Conservation (phyloP, 169 alveolate genomes). For the Pseudocohnilembus persalinus region DNA sequence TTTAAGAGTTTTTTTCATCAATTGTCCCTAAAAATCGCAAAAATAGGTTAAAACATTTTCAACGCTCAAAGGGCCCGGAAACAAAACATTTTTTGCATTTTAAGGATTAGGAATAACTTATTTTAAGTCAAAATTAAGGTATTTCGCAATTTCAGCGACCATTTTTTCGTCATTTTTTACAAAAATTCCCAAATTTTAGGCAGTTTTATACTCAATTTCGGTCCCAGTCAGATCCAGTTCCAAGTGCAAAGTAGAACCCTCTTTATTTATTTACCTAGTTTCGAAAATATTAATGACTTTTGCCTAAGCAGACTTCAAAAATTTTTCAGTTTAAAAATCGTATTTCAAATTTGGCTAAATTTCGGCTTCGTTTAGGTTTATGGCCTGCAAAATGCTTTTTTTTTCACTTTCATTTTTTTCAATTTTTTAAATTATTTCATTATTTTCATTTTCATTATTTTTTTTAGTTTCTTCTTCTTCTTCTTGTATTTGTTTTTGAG, state of each 20-base stretch:
- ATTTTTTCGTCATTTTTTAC: conserved; percentile 46
- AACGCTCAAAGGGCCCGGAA: conserved; percentile 58
- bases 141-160: conserved; percentile 33
- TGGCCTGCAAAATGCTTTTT: neutral
- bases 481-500: neutral
- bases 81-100: conserved; percentile 28
- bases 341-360: neutral
- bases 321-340: conserved; percentile 47
- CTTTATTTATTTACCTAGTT: conserved; percentile 47
- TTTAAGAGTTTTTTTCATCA: conserved; percentile 51
- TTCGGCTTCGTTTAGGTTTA: conserved; percentile 9
- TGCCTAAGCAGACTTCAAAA: conserved; percentile 34
- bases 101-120: conserved; percentile 12
- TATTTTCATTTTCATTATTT: neutral
- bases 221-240: conserved; percentile 39
- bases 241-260: conserved; percentile 63
- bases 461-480: neutral
- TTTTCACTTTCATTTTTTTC: neutral
- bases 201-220: conserved; percentile 56
- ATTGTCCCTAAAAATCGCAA: conserved; percentile 55
- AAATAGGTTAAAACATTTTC: conserved; percentile 45
- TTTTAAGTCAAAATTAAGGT: conserved; percentile 26
- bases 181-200: conserved; percentile 60
- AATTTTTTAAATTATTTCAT: neutral
- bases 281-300: conserved; percentile 42